These are phyloP conservation scores for Dactylellina leptospora DNA, from an alignment of 2,329 filamentous ascomycete genomes.

Conservation along the genomic window DNA sequence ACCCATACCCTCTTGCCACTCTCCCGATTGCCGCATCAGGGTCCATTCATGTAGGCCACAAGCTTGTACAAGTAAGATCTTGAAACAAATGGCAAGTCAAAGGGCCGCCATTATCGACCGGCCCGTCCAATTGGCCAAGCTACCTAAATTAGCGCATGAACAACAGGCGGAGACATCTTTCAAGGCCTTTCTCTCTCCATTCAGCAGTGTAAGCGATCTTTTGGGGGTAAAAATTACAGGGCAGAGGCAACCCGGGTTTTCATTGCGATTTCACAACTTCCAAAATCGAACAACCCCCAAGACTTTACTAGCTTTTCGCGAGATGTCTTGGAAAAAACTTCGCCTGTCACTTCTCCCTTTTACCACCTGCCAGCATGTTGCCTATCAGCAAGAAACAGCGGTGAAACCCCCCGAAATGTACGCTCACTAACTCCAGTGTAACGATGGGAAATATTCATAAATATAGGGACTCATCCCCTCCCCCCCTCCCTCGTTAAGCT, in stretches of 20 bases:
- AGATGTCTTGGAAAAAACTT: conserved; percentile 53
- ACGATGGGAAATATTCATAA: conserved; percentile 38
- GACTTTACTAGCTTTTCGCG: conserved; percentile 32
- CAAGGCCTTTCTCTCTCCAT: background rate
- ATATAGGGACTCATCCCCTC: conserved; percentile 31
- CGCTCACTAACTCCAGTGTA: conserved; percentile 40
- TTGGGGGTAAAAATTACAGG: background rate
- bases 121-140: conserved; percentile 16
- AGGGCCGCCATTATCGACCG: background rate
- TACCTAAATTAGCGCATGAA: conserved; percentile 40
- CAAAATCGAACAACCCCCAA: conserved; percentile 46
- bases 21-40: conserved; percentile 50
- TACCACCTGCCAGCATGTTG: conserved; percentile 32
- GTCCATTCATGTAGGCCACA: conserved; percentile 10
- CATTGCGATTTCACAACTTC: conserved; percentile 33
- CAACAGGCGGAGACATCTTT: conserved; percentile 37
- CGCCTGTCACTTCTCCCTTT: conserved; percentile 29
- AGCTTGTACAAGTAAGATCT: conserved; percentile 30
- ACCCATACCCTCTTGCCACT: conserved; percentile 29
- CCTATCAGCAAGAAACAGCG: conserved; percentile 15
- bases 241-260: conserved; percentile 21
- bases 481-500: conserved; percentile 12
- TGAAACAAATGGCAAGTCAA: conserved; percentile 36
- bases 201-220: background rate
- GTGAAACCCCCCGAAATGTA: conserved; percentile 4